These are phyloP conservation scores for Microsporum ferrugineum DNA, from an alignment of 2,329 filamentous ascomycete genomes.

Conservation along the genomic window DNA sequence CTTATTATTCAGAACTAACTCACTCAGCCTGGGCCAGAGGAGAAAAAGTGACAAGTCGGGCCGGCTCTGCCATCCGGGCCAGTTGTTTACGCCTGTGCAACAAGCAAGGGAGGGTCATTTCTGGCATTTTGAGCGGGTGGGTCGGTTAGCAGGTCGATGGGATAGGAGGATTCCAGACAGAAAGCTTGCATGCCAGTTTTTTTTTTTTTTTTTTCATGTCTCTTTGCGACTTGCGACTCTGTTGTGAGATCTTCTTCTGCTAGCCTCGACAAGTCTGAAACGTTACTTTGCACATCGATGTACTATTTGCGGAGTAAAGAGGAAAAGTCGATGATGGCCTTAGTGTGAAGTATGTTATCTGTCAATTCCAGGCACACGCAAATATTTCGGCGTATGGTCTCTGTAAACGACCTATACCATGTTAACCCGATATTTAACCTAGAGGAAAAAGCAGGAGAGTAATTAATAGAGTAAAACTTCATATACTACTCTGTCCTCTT, in stretches of 20 bases:
- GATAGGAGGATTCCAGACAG: not conserved
- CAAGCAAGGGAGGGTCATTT: not conserved
- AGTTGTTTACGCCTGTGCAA: not conserved
- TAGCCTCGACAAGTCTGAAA: not conserved
- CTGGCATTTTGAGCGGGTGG: not conserved
- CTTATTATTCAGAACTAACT: not conserved
- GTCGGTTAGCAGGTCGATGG: slow-evolving; percentile 1
- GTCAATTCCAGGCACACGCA: not conserved
- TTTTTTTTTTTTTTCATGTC: not conserved
- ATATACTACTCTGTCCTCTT: not conserved
- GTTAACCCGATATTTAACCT: not conserved
- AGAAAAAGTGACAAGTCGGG: not conserved
- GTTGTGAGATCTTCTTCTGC: not conserved
- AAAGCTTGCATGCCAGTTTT: not conserved
- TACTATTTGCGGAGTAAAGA: not conserved
- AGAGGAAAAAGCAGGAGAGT: not conserved
- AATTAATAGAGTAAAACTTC: too few relatives aligned
- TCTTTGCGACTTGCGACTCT: not conserved
- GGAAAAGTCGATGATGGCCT: not conserved
- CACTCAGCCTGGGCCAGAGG: not conserved
- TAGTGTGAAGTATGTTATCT: not conserved
- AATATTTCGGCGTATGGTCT: not conserved
- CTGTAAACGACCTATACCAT: not conserved
- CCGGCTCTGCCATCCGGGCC: not conserved
- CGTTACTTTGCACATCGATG: not conserved